Conservation (phyloP, 2,329 filamentous ascomycete genomes). For the Cytospora piceae region DNA sequence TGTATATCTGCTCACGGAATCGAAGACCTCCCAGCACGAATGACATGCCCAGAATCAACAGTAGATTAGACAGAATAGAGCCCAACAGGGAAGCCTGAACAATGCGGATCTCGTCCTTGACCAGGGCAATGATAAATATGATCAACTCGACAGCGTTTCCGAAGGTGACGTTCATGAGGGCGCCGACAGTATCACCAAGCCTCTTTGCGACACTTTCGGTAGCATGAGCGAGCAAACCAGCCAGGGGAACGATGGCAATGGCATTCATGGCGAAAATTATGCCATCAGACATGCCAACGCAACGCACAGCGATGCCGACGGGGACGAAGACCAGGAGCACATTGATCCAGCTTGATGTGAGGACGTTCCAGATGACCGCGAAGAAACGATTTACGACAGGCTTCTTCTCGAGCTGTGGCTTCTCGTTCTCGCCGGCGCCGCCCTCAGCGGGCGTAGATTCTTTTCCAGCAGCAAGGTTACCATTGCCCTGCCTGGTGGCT, state of each 20-base stretch:
- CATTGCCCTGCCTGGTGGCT: slow-evolving; percentile 9
- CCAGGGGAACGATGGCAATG: slow-evolving; percentile 62
- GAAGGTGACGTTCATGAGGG: slow-evolving; percentile 64
- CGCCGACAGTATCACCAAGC: slow-evolving; percentile 62
- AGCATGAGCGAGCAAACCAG: slow-evolving; percentile 60
- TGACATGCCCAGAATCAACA: slow-evolving; percentile 76
- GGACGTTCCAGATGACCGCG: slow-evolving; percentile 53
- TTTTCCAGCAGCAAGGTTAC: background rate
- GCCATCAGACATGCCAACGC: slow-evolving; percentile 41
- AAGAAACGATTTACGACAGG: slow-evolving; percentile 43
- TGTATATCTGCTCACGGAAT: slow-evolving; percentile 72
- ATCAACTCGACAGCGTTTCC: slow-evolving; percentile 67
- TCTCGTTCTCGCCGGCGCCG: slow-evolving; percentile 19
- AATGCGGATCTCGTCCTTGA: slow-evolving; percentile 69
- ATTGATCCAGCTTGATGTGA: slow-evolving; percentile 68
- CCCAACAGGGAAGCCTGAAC: slow-evolving; percentile 77
- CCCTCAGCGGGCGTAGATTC: slow-evolving; percentile 12
- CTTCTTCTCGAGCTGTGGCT: slow-evolving; percentile 30
- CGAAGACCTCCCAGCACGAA: slow-evolving; percentile 71
- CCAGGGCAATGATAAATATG: slow-evolving; percentile 52
- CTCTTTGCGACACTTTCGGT: slow-evolving; percentile 62
- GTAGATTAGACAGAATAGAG: slow-evolving; percentile 75
- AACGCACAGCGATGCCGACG: slow-evolving; percentile 63
- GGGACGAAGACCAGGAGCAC: slow-evolving; percentile 72
- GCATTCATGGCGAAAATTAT: slow-evolving; percentile 65